phyloP scores from a whole-genome alignment of 225 moss, liverwort and hornwort genomes.

The Polytrichum commune region DNA sequence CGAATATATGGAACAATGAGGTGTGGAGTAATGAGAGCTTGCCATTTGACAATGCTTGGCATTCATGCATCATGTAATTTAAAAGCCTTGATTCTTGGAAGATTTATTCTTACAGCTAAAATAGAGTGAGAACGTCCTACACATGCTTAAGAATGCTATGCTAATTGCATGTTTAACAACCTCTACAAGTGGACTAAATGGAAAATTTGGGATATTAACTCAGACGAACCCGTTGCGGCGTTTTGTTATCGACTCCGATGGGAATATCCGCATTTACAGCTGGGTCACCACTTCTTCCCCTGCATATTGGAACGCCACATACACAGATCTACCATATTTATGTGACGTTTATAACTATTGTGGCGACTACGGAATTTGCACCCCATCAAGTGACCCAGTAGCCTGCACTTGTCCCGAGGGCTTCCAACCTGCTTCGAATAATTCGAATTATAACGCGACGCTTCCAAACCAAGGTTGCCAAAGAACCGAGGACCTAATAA shows the following conservation, averaged over 20 bases:
- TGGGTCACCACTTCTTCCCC: neutral
- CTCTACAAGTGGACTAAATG: no score
- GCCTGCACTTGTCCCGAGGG: conserved; percentile 1
- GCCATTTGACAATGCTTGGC: no score
- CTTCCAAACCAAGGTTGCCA: neutral
- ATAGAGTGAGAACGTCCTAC: no score
- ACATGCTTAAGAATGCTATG: no score
- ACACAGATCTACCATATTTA: neutral
- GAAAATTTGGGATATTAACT: no score
- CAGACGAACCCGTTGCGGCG: neutral
- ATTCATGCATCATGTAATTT: no score
- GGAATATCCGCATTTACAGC: conserved; percentile 13
- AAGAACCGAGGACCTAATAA: neutral
- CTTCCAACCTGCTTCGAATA: neutral
- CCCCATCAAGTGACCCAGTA: neutral
- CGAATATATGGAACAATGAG: no score
- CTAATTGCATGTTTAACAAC: no score
- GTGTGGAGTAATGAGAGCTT: no score
- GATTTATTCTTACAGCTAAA: no score
- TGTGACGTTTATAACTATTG: neutral
- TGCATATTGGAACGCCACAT: conserved; percentile 1
- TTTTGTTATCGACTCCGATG: neutral
- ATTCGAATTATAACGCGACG: neutral
- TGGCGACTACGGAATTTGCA: neutral
- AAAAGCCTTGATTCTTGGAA: no score